Evolutionary conservation across 495 filamentous ascomycete species (phyloP), one percentile per base, ranked within the genome.

Genomic region (Penicillium canariense): DNA sequence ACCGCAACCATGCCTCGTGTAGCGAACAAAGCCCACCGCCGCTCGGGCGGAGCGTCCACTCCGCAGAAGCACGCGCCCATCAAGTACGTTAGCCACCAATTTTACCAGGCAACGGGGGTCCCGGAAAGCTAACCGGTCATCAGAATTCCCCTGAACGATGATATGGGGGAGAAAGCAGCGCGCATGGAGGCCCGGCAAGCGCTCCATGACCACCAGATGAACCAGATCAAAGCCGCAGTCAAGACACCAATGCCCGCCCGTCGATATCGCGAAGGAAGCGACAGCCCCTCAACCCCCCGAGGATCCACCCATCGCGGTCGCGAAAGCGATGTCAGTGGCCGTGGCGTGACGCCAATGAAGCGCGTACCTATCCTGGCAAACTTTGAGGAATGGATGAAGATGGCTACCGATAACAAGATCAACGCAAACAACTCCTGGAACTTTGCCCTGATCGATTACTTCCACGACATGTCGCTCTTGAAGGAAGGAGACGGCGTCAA

Each of bases 371-470:
- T 99, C 51, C 68, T 97, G 48, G 95, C 95, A 48, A 97, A 97
- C 72, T 99, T 97, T 63, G 94, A 99, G 70, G 95, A 99, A 66
- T 97, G 94, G 94, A 97, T 99, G 95, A 99, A 97, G 81, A 92
- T 97, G 90, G 95, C 95, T 9, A 97, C 93, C 20, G 94, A 99
- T 76, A 99, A 99, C 78, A 99, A 99, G 79, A 99, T 99, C 74
- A 99, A 97, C 67, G 95, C 94, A 36, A 85, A 88, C 22, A 99
- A 99, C 70, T 97, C 94, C 15, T 99, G 94, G 94, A 97, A 97
- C 65, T 97, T 99, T 71, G 94, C 94, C 2, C 81, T 99, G 6
- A 99, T 99, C 66, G 94, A 99, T 69, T 99, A 99, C 69, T 99
- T 99, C 65, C 92, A 99, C 63, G 94, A 99, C 63, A 97, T 99